Percentiles rank a stretch among this genome's conserved stretches.
phyloP scores from a whole-genome alignment of 306 rosid species.

The Vigna trinervia region DNA sequence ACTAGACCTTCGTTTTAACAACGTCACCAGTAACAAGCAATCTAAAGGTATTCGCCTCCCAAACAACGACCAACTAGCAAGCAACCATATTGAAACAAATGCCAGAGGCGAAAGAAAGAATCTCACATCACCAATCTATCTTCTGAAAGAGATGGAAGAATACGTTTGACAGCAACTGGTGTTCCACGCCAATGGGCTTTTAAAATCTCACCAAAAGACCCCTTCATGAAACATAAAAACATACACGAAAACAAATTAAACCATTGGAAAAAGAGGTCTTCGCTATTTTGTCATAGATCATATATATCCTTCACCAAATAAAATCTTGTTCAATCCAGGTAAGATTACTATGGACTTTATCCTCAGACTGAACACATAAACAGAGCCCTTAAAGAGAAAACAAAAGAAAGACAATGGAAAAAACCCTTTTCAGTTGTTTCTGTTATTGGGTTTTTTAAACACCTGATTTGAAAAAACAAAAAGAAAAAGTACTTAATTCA shows the following conservation, averaged over 20 bases:
- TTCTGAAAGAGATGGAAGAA: slow-evolving; percentile 95
- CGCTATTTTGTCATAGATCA: too few species aligned
- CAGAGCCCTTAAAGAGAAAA: background rate
- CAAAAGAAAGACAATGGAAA: background rate
- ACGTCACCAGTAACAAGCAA: slow-evolving; percentile 26
- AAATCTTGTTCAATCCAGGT: too few species aligned
- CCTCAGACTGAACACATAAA: background rate
- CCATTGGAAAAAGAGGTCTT: background rate
- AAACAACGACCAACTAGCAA: slow-evolving; percentile 15
- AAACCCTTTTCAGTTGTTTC: background rate
- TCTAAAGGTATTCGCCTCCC: slow-evolving; percentile 22
- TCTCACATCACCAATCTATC: slow-evolving; percentile 95
- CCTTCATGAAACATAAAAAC: slow-evolving; percentile 61
- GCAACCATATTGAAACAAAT: slow-evolving; percentile 18
- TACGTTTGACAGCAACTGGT: slow-evolving; percentile 98
- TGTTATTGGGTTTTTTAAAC: background rate
- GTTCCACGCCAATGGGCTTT: slow-evolving; percentile 99
- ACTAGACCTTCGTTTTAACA: slow-evolving; percentile 17
- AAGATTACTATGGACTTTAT: background rate
- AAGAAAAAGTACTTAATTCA: background rate
- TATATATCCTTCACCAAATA: too few species aligned
- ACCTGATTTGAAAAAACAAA: background rate
- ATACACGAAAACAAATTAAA: slow-evolving; percentile 31
- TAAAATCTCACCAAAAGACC: slow-evolving; percentile 97
- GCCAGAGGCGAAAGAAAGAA: slow-evolving; percentile 42